A percentile compares a stretch with the other conserved stretches of the same genome.
These are phyloP conservation scores for Afroboletus lepidellus DNA, from an alignment of 1,284 basidiomycete species.

Conservation along the genomic window DNA sequence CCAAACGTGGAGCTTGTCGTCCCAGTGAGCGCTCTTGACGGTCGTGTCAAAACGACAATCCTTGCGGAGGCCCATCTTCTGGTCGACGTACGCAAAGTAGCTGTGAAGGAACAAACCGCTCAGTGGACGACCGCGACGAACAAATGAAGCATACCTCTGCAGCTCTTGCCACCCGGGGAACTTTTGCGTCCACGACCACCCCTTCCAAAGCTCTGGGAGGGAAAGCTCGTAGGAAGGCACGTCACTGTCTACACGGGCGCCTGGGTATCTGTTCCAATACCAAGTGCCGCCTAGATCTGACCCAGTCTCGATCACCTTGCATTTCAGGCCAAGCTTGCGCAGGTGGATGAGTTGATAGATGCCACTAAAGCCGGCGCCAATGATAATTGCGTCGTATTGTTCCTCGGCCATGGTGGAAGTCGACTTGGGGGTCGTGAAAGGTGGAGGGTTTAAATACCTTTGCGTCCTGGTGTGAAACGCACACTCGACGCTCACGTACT, in stretches of 20 bases:
- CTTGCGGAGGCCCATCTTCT: slow-evolving; percentile 15
- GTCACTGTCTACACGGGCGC: slow-evolving; percentile 14
- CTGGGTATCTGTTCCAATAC: slow-evolving; percentile 23
- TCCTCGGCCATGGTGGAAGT: background rate
- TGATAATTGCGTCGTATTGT: slow-evolving; percentile 13
- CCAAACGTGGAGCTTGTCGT: slow-evolving; percentile 17
- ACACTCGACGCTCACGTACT: background rate
- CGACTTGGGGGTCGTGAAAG: background rate
- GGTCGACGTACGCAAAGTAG: slow-evolving; percentile 17
- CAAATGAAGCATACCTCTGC: slow-evolving; percentile 3
- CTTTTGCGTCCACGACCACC: slow-evolving; percentile 24
- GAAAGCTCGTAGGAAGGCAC: slow-evolving; percentile 18
- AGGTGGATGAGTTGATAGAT: slow-evolving; percentile 1
- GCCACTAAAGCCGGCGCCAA: slow-evolving; percentile 20
- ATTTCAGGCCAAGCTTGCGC: slow-evolving; percentile 16
- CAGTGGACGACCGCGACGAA: background rate
- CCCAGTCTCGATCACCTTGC: slow-evolving; percentile 13
- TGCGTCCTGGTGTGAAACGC: background rate
- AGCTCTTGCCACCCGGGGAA: slow-evolving; percentile 13
- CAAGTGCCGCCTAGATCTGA: slow-evolving; percentile 15
- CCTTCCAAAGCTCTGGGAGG: slow-evolving; percentile 20
- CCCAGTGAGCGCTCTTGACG: slow-evolving; percentile 17
- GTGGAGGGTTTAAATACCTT: slow-evolving; percentile 1
- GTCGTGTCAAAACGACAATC: slow-evolving; percentile 15
- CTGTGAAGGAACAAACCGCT: background rate